Conservation (phyloP, 2,329 filamentous ascomycete genomes). For the Trichocomaceae sp. region DNA sequence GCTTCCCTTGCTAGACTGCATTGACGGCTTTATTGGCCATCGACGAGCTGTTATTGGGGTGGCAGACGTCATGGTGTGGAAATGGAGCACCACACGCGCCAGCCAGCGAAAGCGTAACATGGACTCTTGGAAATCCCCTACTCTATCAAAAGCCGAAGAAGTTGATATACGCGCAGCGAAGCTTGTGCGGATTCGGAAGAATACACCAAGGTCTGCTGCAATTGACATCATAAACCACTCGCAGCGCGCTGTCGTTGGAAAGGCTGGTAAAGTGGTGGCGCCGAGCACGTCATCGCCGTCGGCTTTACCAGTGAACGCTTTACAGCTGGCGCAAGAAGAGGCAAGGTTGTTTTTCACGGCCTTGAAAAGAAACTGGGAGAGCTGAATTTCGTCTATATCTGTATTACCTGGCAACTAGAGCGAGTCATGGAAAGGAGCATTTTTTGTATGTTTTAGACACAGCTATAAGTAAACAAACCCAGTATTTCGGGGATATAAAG, state of each 20-base stretch:
- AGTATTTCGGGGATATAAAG: neutral
- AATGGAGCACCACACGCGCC: conserved; percentile 1
- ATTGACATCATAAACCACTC: conserved; percentile 16
- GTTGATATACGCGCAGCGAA: conserved; percentile 15
- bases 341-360: conserved; percentile 31
- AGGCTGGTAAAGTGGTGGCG: conserved; percentile 11
- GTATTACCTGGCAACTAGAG: neutral
- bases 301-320: neutral
- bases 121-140: conserved; percentile 16
- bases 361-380: conserved; percentile 29
- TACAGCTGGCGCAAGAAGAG: conserved; percentile 23
- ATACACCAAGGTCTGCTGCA: neutral
- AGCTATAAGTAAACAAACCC: neutral
- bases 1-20: conserved; percentile 32
- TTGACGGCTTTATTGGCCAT: conserved; percentile 32
- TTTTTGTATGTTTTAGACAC: neutral
- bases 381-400: neutral
- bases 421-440: neutral
- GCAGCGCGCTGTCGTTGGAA: conserved; percentile 21
- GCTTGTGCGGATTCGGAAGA: conserved; percentile 11
- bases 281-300: conserved; percentile 3
- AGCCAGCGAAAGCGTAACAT: neutral
- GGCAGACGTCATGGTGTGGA: conserved; percentile 15
- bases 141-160: conserved; percentile 13
- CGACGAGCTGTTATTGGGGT: conserved; percentile 27